Base-by-base conservation (phyloP, 805 yeast genomes). In the Grigorovia transvaalensis region DNA sequence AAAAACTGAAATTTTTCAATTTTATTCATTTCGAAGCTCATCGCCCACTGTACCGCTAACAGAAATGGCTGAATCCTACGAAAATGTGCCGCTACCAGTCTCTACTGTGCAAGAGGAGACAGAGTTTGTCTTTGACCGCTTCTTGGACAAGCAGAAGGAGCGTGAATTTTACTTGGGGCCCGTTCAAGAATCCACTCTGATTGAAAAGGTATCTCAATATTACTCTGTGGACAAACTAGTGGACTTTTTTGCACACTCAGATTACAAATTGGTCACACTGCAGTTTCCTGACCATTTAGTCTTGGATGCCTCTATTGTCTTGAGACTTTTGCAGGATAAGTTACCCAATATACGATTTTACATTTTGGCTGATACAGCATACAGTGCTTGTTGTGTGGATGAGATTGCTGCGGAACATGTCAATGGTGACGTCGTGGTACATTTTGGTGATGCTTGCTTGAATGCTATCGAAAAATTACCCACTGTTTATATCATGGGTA, bases 341-440 rank as follows among this genome's bases (percentile, higher is more conserved):
- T 70, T 73, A 47, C 57, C 45, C 9, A 33, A 46, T 12, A 33
- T 41, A 33, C 70, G 76, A 48, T 75, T 85, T 11, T 91, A 91
- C 86, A 79, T 91, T 17, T 70, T 93, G 41, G 99, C 98, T 0
- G 99, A 93, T 63, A 91, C 99, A 0, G 88, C 97, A 0, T 93
- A 93, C 62, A 87, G 96, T 30, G 75, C 96, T 0, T 93, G 99
- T 67, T 93, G 99, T 69, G 84, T 91, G 11, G 99, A 93, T 66
- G 97, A 90, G 62, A 95, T 91, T 29, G 98, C 99, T 0, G 95
- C 96, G 0, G 90, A 86, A 62, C 99, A 93, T 66, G 95, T 91
- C 15, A 64, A 72, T 7, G 89, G 93, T 7, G 96, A 91, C 56
- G 69, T 85, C 4, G 88, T 93, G 30, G 81, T 90, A 1, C 99